Conservation (phyloP, 768 basidiomycete species). For the Leucocoprinus sp. region DNA sequence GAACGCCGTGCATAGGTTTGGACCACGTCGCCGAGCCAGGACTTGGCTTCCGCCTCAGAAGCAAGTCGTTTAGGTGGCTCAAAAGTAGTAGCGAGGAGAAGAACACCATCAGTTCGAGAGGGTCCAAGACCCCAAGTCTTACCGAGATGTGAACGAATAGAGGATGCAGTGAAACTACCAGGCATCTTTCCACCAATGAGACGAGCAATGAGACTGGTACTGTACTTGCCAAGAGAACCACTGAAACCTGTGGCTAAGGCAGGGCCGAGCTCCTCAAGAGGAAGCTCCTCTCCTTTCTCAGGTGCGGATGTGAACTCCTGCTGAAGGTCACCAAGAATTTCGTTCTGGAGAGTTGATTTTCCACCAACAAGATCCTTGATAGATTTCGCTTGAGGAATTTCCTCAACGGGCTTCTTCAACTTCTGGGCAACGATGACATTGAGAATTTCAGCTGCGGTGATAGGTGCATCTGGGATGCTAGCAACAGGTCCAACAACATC, state of each 20-base stretch:
- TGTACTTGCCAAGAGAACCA: constrained; percentile 91
- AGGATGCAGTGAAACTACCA: constrained; percentile 92
- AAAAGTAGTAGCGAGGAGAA: constrained; percentile 84
- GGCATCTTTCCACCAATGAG: constrained; percentile 96
- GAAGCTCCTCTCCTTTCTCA: constrained; percentile 96
- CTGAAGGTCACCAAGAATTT: constrained; percentile 94
- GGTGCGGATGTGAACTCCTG: constrained; percentile 92
- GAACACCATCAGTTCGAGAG: constrained; percentile 79
- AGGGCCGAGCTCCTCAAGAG: constrained; percentile 91
- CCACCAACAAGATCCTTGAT: constrained; percentile 99
- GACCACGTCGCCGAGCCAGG: constrained; percentile 86
- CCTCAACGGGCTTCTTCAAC: constrained; percentile 89
- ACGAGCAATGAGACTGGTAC: constrained; percentile 81
- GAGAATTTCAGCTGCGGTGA: constrained; percentile 87
- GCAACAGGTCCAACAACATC: constrained; percentile 52
- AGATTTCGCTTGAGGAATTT: constrained; percentile 84
- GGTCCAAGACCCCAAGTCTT: constrained; percentile 97
- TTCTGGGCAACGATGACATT: constrained; percentile 92
- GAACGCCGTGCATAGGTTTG: constrained; percentile 80
- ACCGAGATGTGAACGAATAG: constrained; percentile 80
- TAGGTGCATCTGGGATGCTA: constrained; percentile 80
- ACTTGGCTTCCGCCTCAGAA: constrained; percentile 86
- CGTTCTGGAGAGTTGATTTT: constrained; percentile 98
- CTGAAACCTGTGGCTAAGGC: constrained; percentile 73
- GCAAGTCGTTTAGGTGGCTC: constrained; percentile 92